phyloP scores from a whole-genome alignment of 306 rosid species.

The Mimosa pudica region DNA sequence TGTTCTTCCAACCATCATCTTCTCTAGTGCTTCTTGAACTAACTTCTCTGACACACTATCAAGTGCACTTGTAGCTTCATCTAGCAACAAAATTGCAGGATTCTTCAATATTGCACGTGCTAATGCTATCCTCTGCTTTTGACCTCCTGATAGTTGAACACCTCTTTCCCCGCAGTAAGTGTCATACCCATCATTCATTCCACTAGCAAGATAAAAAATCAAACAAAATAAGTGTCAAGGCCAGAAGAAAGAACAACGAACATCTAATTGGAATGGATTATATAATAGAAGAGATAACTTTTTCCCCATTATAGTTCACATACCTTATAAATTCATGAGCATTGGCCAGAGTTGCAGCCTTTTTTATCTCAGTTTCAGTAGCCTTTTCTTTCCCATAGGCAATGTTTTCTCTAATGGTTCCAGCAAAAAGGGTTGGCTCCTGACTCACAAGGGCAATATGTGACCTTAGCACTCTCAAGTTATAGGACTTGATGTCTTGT shows the following conservation, averaged over 20 bases:
- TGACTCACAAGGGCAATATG: conserved; percentile 86
- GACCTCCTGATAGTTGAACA: conserved; percentile 88
- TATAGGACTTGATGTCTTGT: conserved; percentile 69
- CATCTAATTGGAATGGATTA: neutral
- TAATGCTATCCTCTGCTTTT: conserved; percentile 84
- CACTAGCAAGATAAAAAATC: conserved; percentile 42
- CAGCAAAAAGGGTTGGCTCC: conserved; percentile 82
- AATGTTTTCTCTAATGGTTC: conserved; percentile 75
- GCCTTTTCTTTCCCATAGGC: conserved; percentile 74
- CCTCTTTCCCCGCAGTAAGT: conserved; percentile 93
- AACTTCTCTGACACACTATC: conserved; percentile 81
- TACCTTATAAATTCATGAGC: conserved; percentile 96
- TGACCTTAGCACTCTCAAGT: conserved; percentile 73
- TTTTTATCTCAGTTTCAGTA: conserved; percentile 71
- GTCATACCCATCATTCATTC: conserved; percentile 80
- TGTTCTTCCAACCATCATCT: conserved; percentile 61
- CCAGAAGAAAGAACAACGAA: neutral
- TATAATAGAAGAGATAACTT: neutral
- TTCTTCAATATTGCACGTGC: conserved; percentile 86
- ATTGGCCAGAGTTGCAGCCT: conserved; percentile 81
- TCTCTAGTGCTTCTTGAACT: conserved; percentile 66
- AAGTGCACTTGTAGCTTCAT: conserved; percentile 92
- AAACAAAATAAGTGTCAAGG: neutral
- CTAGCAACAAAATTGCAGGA: conserved; percentile 78
- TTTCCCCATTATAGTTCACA: neutral